phyloP scores from a whole-genome alignment of 192 early-diverging fungal species.

The Thamnidium elegans region DNA sequence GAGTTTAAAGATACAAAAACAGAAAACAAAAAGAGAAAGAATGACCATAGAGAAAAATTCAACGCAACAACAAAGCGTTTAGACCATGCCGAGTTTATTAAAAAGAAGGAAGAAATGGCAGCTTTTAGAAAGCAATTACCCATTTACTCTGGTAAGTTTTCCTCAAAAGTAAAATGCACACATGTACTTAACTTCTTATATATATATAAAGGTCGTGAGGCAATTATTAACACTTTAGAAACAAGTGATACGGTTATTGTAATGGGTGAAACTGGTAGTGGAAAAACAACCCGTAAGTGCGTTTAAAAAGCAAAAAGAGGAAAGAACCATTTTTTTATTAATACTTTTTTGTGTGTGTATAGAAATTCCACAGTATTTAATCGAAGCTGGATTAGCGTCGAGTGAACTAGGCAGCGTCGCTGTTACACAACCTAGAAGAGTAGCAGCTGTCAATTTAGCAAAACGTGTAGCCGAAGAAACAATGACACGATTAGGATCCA shows the following conservation, averaged over 20 bases:
- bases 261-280: constrained; percentile 79
- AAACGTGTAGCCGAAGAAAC: constrained; percentile 78
- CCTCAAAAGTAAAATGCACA: constrained; percentile 5
- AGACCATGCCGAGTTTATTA: constrained; percentile 1
- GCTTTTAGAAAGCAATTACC: constrained; percentile 46
- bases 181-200: not conserved
- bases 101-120: constrained; percentile 20
- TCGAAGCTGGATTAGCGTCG: constrained; percentile 61
- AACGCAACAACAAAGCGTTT: constrained; percentile 1
- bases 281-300: constrained; percentile 72
- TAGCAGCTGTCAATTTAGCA: constrained; percentile 81
- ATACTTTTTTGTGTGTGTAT: constrained; percentile 10
- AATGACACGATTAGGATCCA: constrained; percentile 62
- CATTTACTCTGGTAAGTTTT: constrained; percentile 45
- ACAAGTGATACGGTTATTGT: constrained; percentile 58
- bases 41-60: constrained; percentile 10
- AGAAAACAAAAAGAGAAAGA: not conserved
- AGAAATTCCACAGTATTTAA: constrained; percentile 92
- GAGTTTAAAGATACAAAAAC: constrained; percentile 2
- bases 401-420: constrained; percentile 63
- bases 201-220: constrained; percentile 28
- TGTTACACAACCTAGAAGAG: constrained; percentile 81
- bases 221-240: constrained; percentile 37
- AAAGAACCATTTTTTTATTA: not conserved
- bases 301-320: not conserved